Evolutionary conservation across 768 basidiomycete species (phyloP).

Genomic region (Suillus subluteus): DNA sequence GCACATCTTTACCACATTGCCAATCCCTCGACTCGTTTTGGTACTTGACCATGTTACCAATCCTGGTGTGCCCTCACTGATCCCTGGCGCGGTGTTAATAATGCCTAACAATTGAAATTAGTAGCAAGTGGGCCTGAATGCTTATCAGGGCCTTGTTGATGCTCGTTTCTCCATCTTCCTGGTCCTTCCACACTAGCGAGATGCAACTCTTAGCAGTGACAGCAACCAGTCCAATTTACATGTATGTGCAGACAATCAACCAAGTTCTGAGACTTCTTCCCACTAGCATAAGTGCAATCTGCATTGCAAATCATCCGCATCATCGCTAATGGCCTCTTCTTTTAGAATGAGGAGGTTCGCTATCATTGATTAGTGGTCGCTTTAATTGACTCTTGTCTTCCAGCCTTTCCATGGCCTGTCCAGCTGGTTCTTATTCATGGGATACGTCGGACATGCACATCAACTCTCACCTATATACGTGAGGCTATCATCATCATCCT

Average conservation of each 20-base stretch:
- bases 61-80: neutral
- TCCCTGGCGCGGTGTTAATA: neutral
- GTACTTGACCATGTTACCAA: neutral
- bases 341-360: neutral
- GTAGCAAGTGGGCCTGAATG: too few relatives aligned
- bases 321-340: neutral
- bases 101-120: too few relatives aligned
- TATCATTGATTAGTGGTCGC: neutral
- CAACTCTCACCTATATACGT: neutral
- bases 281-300: neutral
- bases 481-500: neutral
- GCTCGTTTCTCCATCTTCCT: neutral
- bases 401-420: neutral
- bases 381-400: neutral
- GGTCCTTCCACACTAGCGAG: neutral
- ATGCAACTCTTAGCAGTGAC: neutral
- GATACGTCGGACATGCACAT: neutral
- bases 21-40: neutral
- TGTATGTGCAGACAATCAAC: neutral
- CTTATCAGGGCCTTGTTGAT: too few relatives aligned
- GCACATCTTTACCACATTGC: rapidly evolving
- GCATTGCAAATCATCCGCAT: neutral
- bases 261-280: neutral
- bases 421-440: neutral
- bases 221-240: neutral